A percentile compares a stretch with the other conserved stretches of the same genome.
These are phyloP conservation scores for Telopea speciosissima DNA, from an alignment of 177 flowering plant species.

Conservation along the genomic window DNA sequence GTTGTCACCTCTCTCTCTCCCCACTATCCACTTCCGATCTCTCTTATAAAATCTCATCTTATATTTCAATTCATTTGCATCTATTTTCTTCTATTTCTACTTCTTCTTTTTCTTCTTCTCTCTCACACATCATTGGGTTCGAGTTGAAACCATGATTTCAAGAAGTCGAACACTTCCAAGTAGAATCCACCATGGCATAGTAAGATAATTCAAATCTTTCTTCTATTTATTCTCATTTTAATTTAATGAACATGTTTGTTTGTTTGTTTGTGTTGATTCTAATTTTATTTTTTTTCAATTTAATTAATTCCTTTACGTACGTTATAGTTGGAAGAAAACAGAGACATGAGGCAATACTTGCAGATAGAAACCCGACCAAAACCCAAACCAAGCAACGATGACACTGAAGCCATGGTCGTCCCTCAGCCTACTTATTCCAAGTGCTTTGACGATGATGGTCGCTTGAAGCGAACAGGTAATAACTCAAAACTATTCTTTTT, in stretches of 20 bases:
- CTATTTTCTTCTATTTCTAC: background rate
- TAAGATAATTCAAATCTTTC: conserved; percentile 4
- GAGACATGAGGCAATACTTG: conserved; percentile 23
- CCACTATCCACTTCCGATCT: background rate
- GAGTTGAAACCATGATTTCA: conserved; percentile 17
- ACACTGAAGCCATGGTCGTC: conserved; percentile 20
- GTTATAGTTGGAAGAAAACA: conserved; percentile 18
- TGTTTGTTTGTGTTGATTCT: too few relatives aligned
- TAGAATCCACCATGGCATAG: conserved; percentile 20
- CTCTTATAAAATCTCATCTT: conserved; percentile 7
- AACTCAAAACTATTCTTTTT: too few relatives aligned
- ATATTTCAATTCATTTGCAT: background rate
- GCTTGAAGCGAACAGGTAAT: conserved; percentile 51
- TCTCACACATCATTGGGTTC: background rate
- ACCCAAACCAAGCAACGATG: background rate
- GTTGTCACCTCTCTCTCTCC: background rate
- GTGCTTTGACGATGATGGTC: conserved; percentile 56
- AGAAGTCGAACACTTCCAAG: conserved; percentile 28
- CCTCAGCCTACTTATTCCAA: conserved; percentile 36
- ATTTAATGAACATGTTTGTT: too few relatives aligned
- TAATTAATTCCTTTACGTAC: background rate
- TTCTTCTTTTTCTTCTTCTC: background rate
- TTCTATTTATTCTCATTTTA: too few relatives aligned
- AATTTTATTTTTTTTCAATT: background rate
- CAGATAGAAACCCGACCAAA: conserved; percentile 24